These are phyloP conservation scores for Suillus luteus DNA, from an alignment of 768 basidiomycete species.

Conservation along the genomic window DNA sequence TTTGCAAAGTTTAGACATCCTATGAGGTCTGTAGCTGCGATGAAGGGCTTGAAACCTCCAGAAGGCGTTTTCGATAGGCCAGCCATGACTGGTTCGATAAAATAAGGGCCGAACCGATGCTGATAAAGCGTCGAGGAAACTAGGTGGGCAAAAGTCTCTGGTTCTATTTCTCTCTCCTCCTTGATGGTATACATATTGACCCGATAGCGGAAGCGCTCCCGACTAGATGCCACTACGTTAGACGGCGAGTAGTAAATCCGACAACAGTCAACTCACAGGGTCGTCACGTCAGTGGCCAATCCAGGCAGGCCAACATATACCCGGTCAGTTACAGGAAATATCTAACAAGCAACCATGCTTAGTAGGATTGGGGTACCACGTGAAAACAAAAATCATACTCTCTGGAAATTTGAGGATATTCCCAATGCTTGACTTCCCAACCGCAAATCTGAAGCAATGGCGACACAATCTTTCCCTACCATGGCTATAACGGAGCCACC, in stretches of 20 bases:
- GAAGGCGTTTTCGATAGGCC: slow-evolving; percentile 77
- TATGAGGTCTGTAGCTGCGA: slow-evolving; percentile 92
- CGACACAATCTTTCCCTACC: slow-evolving; percentile 98
- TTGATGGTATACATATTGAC: slow-evolving; percentile 99
- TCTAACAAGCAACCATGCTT: slow-evolving; percentile 46
- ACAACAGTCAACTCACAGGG: slow-evolving; percentile 58
- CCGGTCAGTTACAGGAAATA: slow-evolving; percentile 92
- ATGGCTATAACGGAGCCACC: slow-evolving; percentile 99
- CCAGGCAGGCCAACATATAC: slow-evolving; percentile 92
- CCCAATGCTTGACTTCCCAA: slow-evolving; percentile 86
- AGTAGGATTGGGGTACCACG: slow-evolving; percentile 15
- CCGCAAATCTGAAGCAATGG: slow-evolving; percentile 94
- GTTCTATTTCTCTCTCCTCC: slow-evolving; percentile 95
- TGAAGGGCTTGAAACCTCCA: slow-evolving; percentile 83
- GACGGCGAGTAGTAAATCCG: slow-evolving; percentile 3
- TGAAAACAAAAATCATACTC: slow-evolving; percentile 49
- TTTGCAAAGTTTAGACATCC: slow-evolving; percentile 93
- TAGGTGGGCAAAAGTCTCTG: slow-evolving; percentile 94
- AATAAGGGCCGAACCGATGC: slow-evolving; percentile 94
- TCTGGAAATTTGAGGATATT: slow-evolving; percentile 91
- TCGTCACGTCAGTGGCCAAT: slow-evolving; percentile 90
- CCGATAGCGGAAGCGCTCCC: slow-evolving; percentile 88
- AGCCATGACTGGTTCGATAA: slow-evolving; percentile 95
- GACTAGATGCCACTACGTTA: slow-evolving; percentile 45
- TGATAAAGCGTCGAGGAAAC: slow-evolving; percentile 96